Conservation (phyloP, 805 yeast genomes). For the Metschnikowia shivogae region DNA sequence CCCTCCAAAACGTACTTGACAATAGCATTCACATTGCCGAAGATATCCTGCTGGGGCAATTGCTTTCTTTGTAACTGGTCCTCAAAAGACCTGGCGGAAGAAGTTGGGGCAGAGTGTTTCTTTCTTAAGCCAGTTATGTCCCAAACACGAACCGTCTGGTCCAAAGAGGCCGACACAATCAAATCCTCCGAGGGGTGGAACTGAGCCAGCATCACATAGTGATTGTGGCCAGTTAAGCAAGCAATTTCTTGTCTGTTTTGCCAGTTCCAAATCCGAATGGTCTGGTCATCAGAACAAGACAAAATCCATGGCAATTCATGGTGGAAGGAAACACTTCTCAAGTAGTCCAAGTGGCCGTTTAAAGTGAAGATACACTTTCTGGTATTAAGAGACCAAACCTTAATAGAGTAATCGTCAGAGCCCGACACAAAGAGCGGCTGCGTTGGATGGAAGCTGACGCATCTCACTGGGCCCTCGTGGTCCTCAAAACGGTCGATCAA, state of each 20-base stretch:
- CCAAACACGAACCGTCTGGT: slow-evolving; percentile 99
- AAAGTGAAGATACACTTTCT: slow-evolving; percentile 89
- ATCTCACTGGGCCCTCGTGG: slow-evolving; percentile 97
- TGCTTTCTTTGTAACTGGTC: slow-evolving; percentile 65
- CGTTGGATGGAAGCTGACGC: slow-evolving; percentile 94
- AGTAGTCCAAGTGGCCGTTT: slow-evolving; percentile 91
- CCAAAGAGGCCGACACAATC: slow-evolving; percentile 92
- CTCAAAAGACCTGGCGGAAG: slow-evolving; percentile 45
- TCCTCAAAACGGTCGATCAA: slow-evolving; percentile 94
- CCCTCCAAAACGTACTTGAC: slow-evolving; percentile 96
- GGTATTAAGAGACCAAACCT: slow-evolving; percentile 93
- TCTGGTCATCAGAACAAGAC: slow-evolving; percentile 95
- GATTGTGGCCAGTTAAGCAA: slow-evolving; percentile 95
- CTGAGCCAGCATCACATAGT: slow-evolving; percentile 96
- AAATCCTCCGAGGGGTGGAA: slow-evolving; percentile 95
- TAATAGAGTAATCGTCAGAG: slow-evolving; percentile 93
- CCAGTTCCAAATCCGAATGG: slow-evolving; percentile 99
- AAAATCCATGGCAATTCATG: slow-evolving; percentile 96
- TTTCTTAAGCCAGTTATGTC: slow-evolving; percentile 93
- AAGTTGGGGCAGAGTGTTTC: slow-evolving; percentile 80
- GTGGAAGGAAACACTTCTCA: slow-evolving; percentile 92
- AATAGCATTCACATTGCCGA: slow-evolving; percentile 90
- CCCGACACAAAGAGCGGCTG: slow-evolving; percentile 97
- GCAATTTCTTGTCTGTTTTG: slow-evolving; percentile 97
- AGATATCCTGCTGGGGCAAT: slow-evolving; percentile 83